Evolutionary conservation across 2,329 filamentous ascomycete species (phyloP), one percentile per base, ranked within the genome.

Genomic region (Fusarium nisikadoi): DNA sequence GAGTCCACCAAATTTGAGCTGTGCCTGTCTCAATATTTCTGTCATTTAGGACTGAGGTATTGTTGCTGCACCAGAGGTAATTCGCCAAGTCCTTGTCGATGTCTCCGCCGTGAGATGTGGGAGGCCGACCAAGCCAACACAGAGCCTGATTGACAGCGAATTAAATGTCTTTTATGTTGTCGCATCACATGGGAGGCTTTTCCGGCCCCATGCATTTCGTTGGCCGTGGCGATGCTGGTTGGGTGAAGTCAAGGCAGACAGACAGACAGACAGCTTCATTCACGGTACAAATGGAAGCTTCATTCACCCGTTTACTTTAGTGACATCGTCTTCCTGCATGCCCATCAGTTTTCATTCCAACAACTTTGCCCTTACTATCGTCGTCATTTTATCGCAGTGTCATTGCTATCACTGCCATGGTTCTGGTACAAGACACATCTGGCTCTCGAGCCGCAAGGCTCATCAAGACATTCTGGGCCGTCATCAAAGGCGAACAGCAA

Each of bases 71-170:
- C 41, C 5, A 2, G 38, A 55, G 23, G 25, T 19, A 10, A 36
- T 19, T 42, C n/a, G 39, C 38, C 27, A 41, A 36, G 20, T 33
- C 8, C 10, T 8, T 20, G 7, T 25, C 2, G 12, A 27, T 5
- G n/a, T 29, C 17, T 23, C 36, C 19, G 49, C 35, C 10, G 8
- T 41, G 29, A 20, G 16, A 68, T 71, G 65, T 42, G 13, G 75
- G 75, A 77, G 75, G 75, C 75, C 75, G 47, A 43, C 65, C 72
- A 61, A 35, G 11, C 49, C 43, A 45, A 43, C 41, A 2, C 55
- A 47, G 39, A 59, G 66, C 65, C 55, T 73, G 54, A 20, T 64
- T 55, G 35, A 33, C 12, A 59, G 50, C 73, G 54, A 77, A 77
- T 75, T 11, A 62, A 31, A 42, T 10, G 12, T 1, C 1, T 3